These are phyloP conservation scores for Rugosomyces carneus DNA, from an alignment of 1,284 basidiomycete genomes.

Conservation along the genomic window DNA sequence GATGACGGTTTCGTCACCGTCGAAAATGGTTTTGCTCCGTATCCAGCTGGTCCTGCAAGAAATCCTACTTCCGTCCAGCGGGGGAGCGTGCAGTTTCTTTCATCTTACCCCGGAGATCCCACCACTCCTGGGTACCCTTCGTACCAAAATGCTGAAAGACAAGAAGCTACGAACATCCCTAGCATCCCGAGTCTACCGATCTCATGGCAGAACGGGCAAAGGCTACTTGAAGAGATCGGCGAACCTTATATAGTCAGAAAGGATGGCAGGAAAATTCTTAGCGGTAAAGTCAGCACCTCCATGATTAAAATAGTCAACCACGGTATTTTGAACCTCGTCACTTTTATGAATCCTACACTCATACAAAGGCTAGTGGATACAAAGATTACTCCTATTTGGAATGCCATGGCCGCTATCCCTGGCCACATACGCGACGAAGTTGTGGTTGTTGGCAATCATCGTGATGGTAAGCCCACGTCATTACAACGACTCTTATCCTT, in stretches of 20 bases:
- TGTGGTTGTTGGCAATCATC: conserved; percentile 80
- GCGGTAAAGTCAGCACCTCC: conserved; percentile 42
- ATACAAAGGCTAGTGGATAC: conserved; percentile 48
- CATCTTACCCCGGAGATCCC: conserved; percentile 79
- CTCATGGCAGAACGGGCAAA: conserved; percentile 64
- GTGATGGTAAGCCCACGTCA: conserved; percentile 53
- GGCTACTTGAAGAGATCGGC: conserved; percentile 54
- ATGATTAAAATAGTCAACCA: conserved; percentile 58
- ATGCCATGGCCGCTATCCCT: conserved; percentile 86
- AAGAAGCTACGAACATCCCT: conserved; percentile 67
- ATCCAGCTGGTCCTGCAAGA: conserved; percentile 85
- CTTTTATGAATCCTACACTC: not conserved
- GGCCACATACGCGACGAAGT: conserved; percentile 86
- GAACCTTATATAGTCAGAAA: conserved; percentile 23
- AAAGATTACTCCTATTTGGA: conserved; percentile 82
- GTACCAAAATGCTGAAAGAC: conserved; percentile 76
- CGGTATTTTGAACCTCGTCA: conserved; percentile 32
- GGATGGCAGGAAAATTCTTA: conserved; percentile 33
- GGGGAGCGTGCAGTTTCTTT: conserved; percentile 82
- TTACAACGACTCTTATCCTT: not conserved
- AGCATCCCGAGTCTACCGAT: conserved; percentile 79
- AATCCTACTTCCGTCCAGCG: conserved; percentile 83
- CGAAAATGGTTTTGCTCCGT: conserved; percentile 70
- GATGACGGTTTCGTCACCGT: conserved; percentile 84
- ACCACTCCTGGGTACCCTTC: conserved; percentile 85